A percentile compares a stretch with the other conserved stretches of the same genome.
These are phyloP conservation scores for Aspergillus pseudonomiae DNA, from an alignment of 2,329 filamentous ascomycete species.

Conservation along the genomic window DNA sequence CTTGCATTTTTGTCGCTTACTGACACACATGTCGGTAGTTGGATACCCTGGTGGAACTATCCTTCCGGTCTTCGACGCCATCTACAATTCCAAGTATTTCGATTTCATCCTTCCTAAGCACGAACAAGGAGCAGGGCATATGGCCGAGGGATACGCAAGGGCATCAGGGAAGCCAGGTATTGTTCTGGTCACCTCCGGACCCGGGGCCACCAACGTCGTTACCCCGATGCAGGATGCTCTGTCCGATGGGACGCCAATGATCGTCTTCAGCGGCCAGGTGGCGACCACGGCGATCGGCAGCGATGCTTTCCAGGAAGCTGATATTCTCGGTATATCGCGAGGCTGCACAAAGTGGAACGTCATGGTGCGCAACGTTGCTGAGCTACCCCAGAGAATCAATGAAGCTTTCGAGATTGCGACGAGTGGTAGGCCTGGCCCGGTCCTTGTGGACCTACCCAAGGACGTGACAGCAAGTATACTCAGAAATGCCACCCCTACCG, in stretches of 20 bases:
- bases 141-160: conserved; percentile 93
- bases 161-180: conserved; percentile 89
- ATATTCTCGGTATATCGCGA: conserved; percentile 84
- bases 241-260: conserved; percentile 88
- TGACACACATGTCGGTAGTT: conserved; percentile 49
- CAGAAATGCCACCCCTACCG: not conserved
- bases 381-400: conserved; percentile 86
- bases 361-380: conserved; percentile 88
- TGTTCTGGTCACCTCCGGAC: conserved; percentile 90
- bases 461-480: conserved; percentile 59
- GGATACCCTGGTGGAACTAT: conserved; percentile 91
- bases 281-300: conserved; percentile 84
- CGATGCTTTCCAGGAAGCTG: conserved; percentile 93
- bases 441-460: conserved; percentile 90
- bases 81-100: conserved; percentile 92
- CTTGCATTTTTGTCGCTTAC: conserved; percentile 84
- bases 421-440: conserved; percentile 84
- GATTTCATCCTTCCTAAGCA: conserved; percentile 90
- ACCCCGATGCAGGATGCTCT: conserved; percentile 93
- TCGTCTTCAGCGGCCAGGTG: conserved; percentile 92
- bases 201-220: conserved; percentile 90
- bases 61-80: conserved; percentile 93
- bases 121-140: conserved; percentile 95
- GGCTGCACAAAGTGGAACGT: conserved; percentile 98
- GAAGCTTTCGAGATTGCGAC: conserved; percentile 96